Evolutionary conservation across 306 rosid species (phyloP).

Genomic region (Cicer bijugum): DNA sequence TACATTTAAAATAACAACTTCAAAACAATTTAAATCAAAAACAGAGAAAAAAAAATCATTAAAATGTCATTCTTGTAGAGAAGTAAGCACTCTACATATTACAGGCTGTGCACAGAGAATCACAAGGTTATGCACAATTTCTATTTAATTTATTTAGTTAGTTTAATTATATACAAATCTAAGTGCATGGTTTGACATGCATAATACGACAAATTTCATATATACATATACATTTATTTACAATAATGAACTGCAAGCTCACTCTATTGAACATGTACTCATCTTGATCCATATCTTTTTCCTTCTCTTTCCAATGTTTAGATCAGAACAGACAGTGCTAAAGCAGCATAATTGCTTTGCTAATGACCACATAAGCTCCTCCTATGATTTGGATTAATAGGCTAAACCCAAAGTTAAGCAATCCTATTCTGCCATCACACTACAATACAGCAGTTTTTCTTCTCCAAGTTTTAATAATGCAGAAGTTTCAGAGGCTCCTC

Average conservation of each 20-base stretch:
- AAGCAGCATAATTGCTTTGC: slow-evolving; percentile 22
- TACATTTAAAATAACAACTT: too few species aligned
- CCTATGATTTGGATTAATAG: neutral
- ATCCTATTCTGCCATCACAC: slow-evolving; percentile 18
- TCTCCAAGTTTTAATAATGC: slow-evolving; percentile 2
- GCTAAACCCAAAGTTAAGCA: neutral
- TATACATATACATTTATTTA: slow-evolving; percentile 42
- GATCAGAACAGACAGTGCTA: slow-evolving; percentile 1
- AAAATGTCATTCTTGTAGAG: too few species aligned
- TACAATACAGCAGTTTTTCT: neutral
- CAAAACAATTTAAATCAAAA: too few species aligned
- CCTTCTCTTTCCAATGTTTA: neutral
- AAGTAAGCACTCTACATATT: too few species aligned
- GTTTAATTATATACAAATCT: neutral
- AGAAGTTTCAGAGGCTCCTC: slow-evolving; percentile 10
- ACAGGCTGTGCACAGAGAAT: too few species aligned
- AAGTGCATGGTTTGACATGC: slow-evolving; percentile 31
- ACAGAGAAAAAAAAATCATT: too few species aligned
- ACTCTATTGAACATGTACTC: slow-evolving; percentile 6
- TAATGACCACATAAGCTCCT: slow-evolving; percentile 40
- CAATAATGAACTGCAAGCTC: slow-evolving; percentile 47
- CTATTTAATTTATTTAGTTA: too few species aligned
- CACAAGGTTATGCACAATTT: too few species aligned
- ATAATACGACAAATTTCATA: slow-evolving; percentile 22
- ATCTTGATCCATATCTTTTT: slow-evolving; percentile 13